Conservation (phyloP, 306 rosid genomes). For the Rosa lucieae region DNA sequence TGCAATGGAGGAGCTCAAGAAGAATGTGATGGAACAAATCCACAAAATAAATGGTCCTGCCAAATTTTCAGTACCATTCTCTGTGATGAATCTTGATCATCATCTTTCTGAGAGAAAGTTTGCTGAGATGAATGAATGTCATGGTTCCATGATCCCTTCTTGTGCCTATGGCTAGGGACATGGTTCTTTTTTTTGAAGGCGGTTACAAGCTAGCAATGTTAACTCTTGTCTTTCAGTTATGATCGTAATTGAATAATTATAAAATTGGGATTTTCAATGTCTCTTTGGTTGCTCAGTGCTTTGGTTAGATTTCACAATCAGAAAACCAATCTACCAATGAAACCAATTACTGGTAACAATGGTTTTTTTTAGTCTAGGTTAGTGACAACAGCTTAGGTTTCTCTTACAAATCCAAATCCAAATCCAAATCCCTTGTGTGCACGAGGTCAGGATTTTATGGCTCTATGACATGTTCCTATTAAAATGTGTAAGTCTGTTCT, state of each 20-base stretch:
- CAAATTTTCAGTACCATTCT: neutral
- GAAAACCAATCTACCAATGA: too few relatives aligned
- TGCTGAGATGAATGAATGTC: neutral
- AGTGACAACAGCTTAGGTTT: too few relatives aligned
- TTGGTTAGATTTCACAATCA: neutral
- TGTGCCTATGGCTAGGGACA: constrained; percentile 6
- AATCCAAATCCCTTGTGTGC: too few relatives aligned
- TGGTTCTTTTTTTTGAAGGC: constrained; percentile 3
- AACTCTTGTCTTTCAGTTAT: neutral
- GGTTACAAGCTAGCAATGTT: neutral
- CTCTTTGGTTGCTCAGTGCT: neutral
- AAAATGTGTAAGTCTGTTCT: too few relatives aligned
- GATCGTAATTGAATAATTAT: neutral
- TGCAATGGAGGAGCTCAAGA: constrained; percentile 11
- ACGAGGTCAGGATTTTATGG: too few relatives aligned
- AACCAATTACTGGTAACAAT: too few relatives aligned
- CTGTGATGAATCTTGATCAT: neutral
- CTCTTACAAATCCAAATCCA: too few relatives aligned
- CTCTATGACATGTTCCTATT: too few relatives aligned
- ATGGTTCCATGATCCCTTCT: constrained; percentile 10
- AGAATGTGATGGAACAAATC: neutral
- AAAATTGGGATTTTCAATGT: too few relatives aligned
- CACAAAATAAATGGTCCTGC: neutral
- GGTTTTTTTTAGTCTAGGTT: too few relatives aligned
- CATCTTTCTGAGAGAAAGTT: neutral